Evolutionary conservation across 441 rosid genomes (phyloP).

Genomic region (Croton setiger): DNA sequence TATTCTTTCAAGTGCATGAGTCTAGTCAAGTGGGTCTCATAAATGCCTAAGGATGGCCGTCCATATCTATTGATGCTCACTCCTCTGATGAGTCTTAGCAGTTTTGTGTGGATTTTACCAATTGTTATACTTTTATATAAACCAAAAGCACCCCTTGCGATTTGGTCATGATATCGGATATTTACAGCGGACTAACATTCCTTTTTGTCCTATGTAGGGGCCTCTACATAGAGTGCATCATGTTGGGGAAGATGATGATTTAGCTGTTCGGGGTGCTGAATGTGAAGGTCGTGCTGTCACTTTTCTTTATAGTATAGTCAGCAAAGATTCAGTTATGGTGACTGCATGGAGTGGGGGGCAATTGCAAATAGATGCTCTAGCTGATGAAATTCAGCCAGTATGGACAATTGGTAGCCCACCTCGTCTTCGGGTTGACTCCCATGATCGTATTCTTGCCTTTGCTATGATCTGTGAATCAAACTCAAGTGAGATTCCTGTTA

Average conservation of each 20-base stretch:
- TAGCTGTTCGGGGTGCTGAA: slow-evolving; percentile 50
- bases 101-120: not conserved
- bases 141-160: not conserved
- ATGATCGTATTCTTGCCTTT: slow-evolving; percentile 53
- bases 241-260: slow-evolving; percentile 53
- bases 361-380: slow-evolving; percentile 86
- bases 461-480: slow-evolving; percentile 92
- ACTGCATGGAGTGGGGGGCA: slow-evolving; percentile 98
- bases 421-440: slow-evolving; percentile 63
- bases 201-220: slow-evolving; percentile 43
- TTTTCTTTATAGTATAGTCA: slow-evolving; percentile 70
- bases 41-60: not conserved
- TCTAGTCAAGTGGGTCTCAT: not conserved
- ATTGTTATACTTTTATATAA: not conserved
- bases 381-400: slow-evolving; percentile 96
- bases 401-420: slow-evolving; percentile 76
- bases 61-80: not conserved
- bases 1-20: not conserved
- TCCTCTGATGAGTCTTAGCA: no score
- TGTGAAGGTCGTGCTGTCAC: slow-evolving; percentile 84
- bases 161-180: not conserved
- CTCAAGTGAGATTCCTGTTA: slow-evolving; percentile 37
- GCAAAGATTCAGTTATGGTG: slow-evolving; percentile 90
- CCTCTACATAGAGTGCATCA: slow-evolving; percentile 64
- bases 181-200: not conserved